phyloP scores from a whole-genome alignment of 176 grass and related monocot species.

The Luzula sylvatica region DNA sequence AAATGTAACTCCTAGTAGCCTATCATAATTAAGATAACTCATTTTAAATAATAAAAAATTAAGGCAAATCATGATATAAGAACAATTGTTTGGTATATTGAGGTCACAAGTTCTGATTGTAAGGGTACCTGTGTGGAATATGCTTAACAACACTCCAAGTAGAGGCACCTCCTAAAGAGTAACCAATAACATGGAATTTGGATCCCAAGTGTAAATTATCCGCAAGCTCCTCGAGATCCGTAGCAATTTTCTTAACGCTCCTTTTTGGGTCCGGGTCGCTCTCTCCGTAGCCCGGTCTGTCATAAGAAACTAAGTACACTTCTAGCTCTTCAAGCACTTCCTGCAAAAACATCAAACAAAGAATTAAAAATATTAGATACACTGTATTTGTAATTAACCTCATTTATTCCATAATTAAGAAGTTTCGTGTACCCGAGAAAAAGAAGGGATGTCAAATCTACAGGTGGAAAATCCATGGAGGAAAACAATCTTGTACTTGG shows the following conservation, averaged over 20 bases:
- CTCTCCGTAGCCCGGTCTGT: constrained; percentile 67
- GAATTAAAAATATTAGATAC: neutral
- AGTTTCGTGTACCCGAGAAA: constrained; percentile 16
- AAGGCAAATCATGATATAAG: neutral
- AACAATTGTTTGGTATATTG: neutral
- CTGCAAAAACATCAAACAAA: constrained; percentile 15
- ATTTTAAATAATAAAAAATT: neutral
- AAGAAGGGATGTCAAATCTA: constrained; percentile 27
- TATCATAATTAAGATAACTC: constrained; percentile 7
- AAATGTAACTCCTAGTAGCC: constrained; percentile 49
- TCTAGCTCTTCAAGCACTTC: constrained; percentile 47
- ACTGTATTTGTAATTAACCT: neutral
- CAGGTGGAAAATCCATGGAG: constrained; percentile 32
- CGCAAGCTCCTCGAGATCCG: constrained; percentile 62
- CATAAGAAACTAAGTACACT: constrained; percentile 55
- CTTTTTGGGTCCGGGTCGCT: constrained; percentile 49
- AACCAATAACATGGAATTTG: constrained; percentile 52
- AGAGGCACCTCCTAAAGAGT: constrained; percentile 63
- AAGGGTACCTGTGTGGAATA: constrained; percentile 48
- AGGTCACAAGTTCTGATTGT: neutral
- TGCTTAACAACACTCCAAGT: constrained; percentile 71
- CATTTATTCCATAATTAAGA: neutral
- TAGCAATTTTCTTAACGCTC: constrained; percentile 33
- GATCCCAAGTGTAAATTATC: constrained; percentile 49
- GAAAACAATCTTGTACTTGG: constrained; percentile 35